Evolutionary conservation across 164 flowering plant genomes (phyloP).

Genomic region (Annona cherimola): DNA sequence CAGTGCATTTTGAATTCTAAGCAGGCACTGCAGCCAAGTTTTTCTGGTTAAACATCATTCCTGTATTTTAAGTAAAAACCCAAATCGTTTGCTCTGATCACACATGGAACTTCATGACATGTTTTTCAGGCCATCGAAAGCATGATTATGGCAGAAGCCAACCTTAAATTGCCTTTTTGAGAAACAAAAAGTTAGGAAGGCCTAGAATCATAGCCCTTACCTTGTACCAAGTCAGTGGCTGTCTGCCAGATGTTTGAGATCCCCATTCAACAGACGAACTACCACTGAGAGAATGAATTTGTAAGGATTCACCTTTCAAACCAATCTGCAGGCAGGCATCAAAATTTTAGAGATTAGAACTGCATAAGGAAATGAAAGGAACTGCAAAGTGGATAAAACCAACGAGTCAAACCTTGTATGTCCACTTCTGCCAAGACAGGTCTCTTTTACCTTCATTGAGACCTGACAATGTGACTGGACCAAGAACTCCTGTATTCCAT

Average conservation of each 20-base stretch:
- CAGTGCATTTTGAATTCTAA: neutral
- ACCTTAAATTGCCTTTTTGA: constrained; percentile 5
- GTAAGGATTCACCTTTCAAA: constrained; percentile 69
- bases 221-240: constrained; percentile 93
- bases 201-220: constrained; percentile 30
- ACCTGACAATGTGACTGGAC: constrained; percentile 80
- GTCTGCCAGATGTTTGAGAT: constrained; percentile 44
- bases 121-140: neutral
- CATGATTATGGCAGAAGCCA: neutral
- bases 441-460: constrained; percentile 77
- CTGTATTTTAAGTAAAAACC: neutral
- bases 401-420: constrained; percentile 67
- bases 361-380: neutral
- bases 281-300: constrained; percentile 63
- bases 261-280: constrained; percentile 91
- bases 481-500: constrained; percentile 94
- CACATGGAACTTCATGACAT: neutral
- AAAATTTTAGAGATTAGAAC: neutral
- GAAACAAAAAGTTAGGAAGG: neutral
- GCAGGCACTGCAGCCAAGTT: neutral
- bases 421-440: constrained; percentile 79
- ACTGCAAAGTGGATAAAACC: neutral
- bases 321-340: constrained; percentile 51
- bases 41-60: neutral
- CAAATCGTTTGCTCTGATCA: neutral